Evolutionary conservation across 2,329 filamentous ascomycete species (phyloP), one percentile per base, ranked within the genome.

Genomic region (Colletotrichum melonis): DNA sequence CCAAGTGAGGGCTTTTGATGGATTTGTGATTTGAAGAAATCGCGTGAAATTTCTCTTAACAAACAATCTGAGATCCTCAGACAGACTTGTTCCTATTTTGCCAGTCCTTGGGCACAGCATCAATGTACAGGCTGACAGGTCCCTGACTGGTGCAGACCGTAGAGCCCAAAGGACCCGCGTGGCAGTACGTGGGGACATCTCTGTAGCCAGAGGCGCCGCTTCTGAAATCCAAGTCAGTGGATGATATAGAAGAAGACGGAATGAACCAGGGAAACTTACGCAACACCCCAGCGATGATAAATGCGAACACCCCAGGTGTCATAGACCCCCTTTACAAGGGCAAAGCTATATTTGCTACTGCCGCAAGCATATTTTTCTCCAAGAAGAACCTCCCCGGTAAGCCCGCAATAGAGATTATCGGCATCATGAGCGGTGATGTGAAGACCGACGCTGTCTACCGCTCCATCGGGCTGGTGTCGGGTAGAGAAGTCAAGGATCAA

Each of bases 281-380:
- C 62, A 38, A 64, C 46, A 24, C 62, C 62, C 62, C 62, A 57
- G 22, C 52, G 22, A 24, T 55, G 52, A n/a, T 24, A 55, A 55
- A 26, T 55, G 11, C 52, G 52, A 28, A 57, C 26, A 57, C 19
- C 55, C 55, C 58, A 69, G 8, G 49, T 63, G 19, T 69, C 58
- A 12, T 14, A 30, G 11, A 49, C 1, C 11, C 67, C 67, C 5
- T 69, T 63, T 11, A 69, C 52, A 8, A 69, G 67, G 9, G 67
- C 49, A 26, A 69, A 69, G 26, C 58, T 69, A 35, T 69, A 69
- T 52, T 69, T 69, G 58, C 58, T 69, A n/a, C 56, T 59, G 35
- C 67, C 67, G 24, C 67, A 69, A 54, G 46, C n/a, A 38, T 69
- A 63, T 8, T 63, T 49, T 26, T 63, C 59, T 8, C 52, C 67